Conservation (phyloP, 768 basidiomycete genomes). For the Boletus tylopilopsis region DNA sequence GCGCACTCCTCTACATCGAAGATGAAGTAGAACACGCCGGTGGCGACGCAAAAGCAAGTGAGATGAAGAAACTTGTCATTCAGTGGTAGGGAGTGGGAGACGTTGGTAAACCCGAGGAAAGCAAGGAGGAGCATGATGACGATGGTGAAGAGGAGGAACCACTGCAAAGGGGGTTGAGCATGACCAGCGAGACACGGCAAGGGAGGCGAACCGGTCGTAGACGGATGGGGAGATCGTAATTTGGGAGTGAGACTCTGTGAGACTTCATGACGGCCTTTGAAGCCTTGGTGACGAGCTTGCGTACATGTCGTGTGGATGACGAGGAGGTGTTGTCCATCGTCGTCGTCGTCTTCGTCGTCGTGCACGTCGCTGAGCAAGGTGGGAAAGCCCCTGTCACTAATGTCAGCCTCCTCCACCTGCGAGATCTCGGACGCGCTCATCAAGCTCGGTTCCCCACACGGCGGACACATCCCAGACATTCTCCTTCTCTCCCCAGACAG, state of each 20-base stretch:
- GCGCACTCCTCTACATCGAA: conserved; percentile 85
- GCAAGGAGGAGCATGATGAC: conserved; percentile 67
- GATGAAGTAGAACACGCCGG: conserved; percentile 82
- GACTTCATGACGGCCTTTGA: conserved; percentile 71
- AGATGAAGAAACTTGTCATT: conserved; percentile 83
- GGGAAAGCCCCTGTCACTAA: conserved; percentile 12
- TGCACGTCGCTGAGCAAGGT: not conserved
- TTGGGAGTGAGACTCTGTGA: conserved; percentile 55
- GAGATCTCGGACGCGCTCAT: conserved; percentile 88
- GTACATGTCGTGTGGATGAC: conserved; percentile 10
- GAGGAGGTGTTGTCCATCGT: conserved; percentile 12
- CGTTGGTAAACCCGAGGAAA: conserved; percentile 74
- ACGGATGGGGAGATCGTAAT: conserved; percentile 67
- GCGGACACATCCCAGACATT: conserved; percentile 82
- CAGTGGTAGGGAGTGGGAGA: conserved; percentile 58
- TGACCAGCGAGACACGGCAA: not conserved
- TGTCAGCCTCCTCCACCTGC: conserved; percentile 60
- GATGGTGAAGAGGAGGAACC: conserved; percentile 74
- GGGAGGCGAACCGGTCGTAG: conserved; percentile 56
- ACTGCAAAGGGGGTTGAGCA: conserved; percentile 42
- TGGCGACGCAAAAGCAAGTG: conserved; percentile 70
- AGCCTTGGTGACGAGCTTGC: conserved; percentile 40
- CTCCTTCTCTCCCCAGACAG: conserved; percentile 40
- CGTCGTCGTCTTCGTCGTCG: no score
- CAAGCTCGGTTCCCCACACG: conserved; percentile 67